Conservation (phyloP, 2,329 filamentous ascomycete species). For the Hysterium pulicare region DNA sequence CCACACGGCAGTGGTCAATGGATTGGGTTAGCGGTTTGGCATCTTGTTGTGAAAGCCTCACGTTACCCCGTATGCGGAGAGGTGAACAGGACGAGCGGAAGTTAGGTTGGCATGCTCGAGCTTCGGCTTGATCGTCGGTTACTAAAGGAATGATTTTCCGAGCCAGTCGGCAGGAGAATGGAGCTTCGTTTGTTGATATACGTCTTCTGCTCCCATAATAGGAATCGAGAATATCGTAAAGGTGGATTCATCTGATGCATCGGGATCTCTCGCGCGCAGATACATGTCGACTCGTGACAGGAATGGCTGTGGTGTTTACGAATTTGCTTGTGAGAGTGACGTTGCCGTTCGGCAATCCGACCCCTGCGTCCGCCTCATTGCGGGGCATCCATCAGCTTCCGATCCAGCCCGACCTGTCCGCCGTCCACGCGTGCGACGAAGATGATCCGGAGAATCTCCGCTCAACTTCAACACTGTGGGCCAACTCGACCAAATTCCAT, state of each 20-base stretch:
- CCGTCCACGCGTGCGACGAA: no score
- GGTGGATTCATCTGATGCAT: neutral
- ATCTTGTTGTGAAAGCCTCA: slow-evolving; percentile 13
- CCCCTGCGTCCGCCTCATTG: neutral
- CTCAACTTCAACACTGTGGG: no score
- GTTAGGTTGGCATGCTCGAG: slow-evolving; percentile 6
- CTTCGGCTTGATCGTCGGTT: neutral
- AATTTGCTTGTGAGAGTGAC: neutral
- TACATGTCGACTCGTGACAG: neutral
- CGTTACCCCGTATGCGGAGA: slow-evolving; percentile 26
- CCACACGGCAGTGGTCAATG: slow-evolving; percentile 15
- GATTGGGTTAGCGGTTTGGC: slow-evolving; percentile 4
- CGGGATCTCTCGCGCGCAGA: neutral
- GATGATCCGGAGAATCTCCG: no score
- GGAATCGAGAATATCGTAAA: neutral
- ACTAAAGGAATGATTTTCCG: neutral
- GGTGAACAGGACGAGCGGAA: slow-evolving; percentile 34
- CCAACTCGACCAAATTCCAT: no score
- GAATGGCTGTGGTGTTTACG: neutral
- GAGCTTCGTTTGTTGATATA: neutral
- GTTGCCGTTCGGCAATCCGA: neutral
- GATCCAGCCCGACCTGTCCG: neutral
- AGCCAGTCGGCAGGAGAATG: neutral
- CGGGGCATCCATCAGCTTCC: neutral
- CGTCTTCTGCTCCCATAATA: neutral